These are phyloP conservation scores for Nicotiana tomentosiformis DNA, from an alignment of 257 asterid species.

Conservation along the genomic window DNA sequence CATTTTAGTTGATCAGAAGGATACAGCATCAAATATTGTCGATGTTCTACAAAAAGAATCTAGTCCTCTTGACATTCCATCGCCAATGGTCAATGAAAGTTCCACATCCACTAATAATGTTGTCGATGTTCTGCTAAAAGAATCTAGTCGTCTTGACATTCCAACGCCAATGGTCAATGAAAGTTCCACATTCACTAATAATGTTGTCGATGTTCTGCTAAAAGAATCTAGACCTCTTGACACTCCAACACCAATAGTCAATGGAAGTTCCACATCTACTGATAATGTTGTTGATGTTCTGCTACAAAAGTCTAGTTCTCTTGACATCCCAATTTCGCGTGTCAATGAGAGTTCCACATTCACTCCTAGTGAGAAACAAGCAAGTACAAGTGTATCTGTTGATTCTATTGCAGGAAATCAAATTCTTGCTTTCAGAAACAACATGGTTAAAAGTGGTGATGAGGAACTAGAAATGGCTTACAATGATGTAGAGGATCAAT, in stretches of 20 bases:
- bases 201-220: not conserved
- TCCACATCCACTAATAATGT: not conserved
- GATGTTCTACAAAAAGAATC: not conserved
- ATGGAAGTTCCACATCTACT: not conserved
- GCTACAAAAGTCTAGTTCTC: no score
- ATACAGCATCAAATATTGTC: not conserved
- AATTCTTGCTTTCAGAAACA: slow-evolving; percentile 2
- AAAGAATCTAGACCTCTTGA: not conserved
- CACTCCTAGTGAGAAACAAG: not conserved
- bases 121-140: not conserved
- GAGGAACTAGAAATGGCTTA: slow-evolving; percentile 29
- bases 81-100: not conserved
- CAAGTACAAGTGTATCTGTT: not conserved
- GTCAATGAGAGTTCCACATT: not conserved
- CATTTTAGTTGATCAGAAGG: not conserved
- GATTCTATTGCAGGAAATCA: slow-evolving; percentile 4
- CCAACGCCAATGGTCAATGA: not conserved
- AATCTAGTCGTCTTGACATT: not conserved
- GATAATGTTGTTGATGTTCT: no score
- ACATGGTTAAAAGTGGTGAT: slow-evolving; percentile 7
- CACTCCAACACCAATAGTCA: not conserved
- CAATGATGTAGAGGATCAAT: slow-evolving; percentile 32
- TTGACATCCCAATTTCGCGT: no score
- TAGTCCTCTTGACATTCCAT: not conserved
- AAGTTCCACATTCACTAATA: not conserved